Base-by-base conservation (phyloP, 208 protist species). In the Jaenimonas drosophilae region DNA sequence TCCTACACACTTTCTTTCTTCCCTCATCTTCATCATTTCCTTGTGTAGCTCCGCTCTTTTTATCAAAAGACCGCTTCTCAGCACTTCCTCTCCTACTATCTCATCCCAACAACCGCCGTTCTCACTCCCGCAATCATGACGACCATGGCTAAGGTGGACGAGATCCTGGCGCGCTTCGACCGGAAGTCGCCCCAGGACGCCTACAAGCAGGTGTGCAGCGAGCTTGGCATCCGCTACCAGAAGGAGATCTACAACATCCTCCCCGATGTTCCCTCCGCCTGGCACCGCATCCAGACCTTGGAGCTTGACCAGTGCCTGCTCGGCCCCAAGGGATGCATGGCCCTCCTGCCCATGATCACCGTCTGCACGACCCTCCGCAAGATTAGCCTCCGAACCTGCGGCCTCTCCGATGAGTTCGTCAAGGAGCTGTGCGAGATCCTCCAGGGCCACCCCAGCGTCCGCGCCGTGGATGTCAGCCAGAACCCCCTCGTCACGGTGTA, bases 401-500 rank as follows among this genome's bases (percentile, higher is more conserved):
- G 75, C 19, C 26, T 90, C 9, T 74, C 73, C 17, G 81, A 90
- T 36, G 76, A 87, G 44, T 86, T 86, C 41, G 64, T 84, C 38
- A 19, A 51, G 1, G 38, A 59, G 37, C 59, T 90, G 19, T 70
- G 67, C 31, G 56, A 65, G 28, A 75, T 70, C 29, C 62, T 86
- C 29, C 71, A 84, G 57, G 67, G 54, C 42, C 81, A 90, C 53
- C 60, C 66, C 9, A 73, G 59, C 24, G 59, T 90, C 11, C 76
- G 81, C 16, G 61, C 66, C 34, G 71, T 90, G 33, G 81, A 90
- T 41, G 44, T 84, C 47, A 72, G 68, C 39, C 56, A 84, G 36
- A 90, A 90, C 36, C 63, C 64, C 21, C 74, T 87, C n/a, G 48
- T 90, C 5, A 83, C 76, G 17, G 67, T 90, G 14, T 78, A 80